Evolutionary conservation across 2,329 filamentous ascomycete genomes (phyloP).

Genomic region (Epichloe baconii): DNA sequence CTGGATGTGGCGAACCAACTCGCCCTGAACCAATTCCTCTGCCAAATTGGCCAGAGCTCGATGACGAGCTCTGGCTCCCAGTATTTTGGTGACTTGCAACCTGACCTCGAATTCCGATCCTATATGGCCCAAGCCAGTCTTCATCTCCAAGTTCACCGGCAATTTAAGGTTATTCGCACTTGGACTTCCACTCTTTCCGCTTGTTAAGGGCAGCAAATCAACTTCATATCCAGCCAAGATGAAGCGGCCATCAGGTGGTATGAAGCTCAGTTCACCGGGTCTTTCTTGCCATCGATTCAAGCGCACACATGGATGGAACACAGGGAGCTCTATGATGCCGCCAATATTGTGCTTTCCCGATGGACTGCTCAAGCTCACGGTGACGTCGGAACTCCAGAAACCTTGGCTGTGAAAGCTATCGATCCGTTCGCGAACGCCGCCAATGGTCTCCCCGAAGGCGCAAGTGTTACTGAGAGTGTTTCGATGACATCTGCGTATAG

Average conservation of each 20-base stretch:
- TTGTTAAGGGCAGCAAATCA: slow-evolving; percentile 65
- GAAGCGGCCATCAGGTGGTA: slow-evolving; percentile 89
- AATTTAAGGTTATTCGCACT: slow-evolving; percentile 58
- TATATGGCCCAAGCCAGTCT: slow-evolving; percentile 59
- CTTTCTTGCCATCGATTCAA: slow-evolving; percentile 80
- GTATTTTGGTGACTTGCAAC: slow-evolving; percentile 55
- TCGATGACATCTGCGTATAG: slow-evolving; percentile 94
- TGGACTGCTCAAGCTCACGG: slow-evolving; percentile 65
- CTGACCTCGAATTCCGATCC: slow-evolving; percentile 85
- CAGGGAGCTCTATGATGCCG: slow-evolving; percentile 69
- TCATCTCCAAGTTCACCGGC: slow-evolving; percentile 70
- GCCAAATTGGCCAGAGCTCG: slow-evolving; percentile 24
- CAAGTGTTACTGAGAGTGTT: slow-evolving; percentile 73
- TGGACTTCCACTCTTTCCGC: slow-evolving; percentile 39
- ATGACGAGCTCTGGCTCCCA: slow-evolving; percentile 26
- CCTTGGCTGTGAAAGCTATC: slow-evolving; percentile 88
- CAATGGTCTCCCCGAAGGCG: slow-evolving; percentile 77
- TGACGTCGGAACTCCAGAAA: slow-evolving; percentile 86
- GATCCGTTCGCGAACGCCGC: slow-evolving; percentile 82
- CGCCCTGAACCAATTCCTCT: slow-evolving; percentile 29
- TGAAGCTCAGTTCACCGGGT: slow-evolving; percentile 86
- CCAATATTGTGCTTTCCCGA: slow-evolving; percentile 67
- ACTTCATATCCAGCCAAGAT: slow-evolving; percentile 91
- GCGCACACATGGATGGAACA: slow-evolving; percentile 92
- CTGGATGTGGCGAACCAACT: slow-evolving; percentile 30